Base-by-base conservation (phyloP, 805 yeast species). In the Hemisphaericaspora nanyangensis region DNA sequence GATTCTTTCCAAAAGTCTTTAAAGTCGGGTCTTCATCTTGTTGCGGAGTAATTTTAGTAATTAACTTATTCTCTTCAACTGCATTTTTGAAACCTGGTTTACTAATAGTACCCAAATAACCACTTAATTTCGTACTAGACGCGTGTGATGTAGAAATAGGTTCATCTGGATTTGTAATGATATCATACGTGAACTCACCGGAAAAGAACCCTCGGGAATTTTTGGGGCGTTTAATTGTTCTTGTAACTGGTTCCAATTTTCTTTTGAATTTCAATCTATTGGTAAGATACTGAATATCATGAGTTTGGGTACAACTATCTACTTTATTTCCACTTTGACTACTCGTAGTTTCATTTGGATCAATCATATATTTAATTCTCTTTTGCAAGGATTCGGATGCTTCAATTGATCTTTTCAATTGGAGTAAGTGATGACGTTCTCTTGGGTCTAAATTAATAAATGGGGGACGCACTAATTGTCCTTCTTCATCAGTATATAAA, bases 261-360 rank as follows among this genome's bases (percentile, higher is more conserved):
- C 6, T 48, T 18, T 46, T 52, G 35, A 61, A 65, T 25, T 56
- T 51, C 40, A 68, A 54, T 11, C 52, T 42, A 19, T 49, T 53
- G 17, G 56, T 50, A 30, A 68, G 51, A 25, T 51, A 63, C 31
- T 55, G 51, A 24, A 45, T 26, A 40, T 62, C 60, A 35, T 58
- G 66, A 2, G 74, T 69, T 45, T 69, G 74, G 5, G 74, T 69
- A 7, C 68, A 40, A 1, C 68, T 59, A 40, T 69, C 73, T 4
- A 68, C 72, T 40, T 55, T 56, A 17, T 35, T 29, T 20, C 26
- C 17, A 26, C 26, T 42, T 13, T 37, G 22, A 5, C 15, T 20
- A 20, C 39, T 27, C 4, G 42, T 38, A 4, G 73, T 65, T 44
- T 69, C 73, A 31, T 58, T 53, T 0, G 74, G 73, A 40, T 69